Base-by-base conservation (phyloP, 352 stramenopile genomes). In the Globisporangium solare region DNA sequence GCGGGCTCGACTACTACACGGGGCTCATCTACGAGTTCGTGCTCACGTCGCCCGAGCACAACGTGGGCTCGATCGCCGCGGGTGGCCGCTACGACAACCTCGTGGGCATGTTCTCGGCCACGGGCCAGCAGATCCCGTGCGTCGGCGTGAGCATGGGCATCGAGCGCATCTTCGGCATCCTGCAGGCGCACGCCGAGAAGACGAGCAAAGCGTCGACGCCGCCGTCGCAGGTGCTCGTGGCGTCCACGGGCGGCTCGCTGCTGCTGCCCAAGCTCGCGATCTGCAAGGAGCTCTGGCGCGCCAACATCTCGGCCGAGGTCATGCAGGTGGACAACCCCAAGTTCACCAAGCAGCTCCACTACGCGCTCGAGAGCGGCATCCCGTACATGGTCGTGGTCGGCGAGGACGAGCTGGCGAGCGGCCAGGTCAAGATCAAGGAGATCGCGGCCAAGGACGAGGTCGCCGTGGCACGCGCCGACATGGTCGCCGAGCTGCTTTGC, bases 21-120 rank as follows among this genome's bases (percentile, higher is more conserved):
- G 97, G 97, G 15, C 78, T 99, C 46, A 99, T 99, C 69, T 99
- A 99, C 74, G 97, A 99, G 77, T 98, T 97, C 52, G 94, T 99
- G 31, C 87, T 98, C 24, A 94, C 85, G 58, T 88, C 72, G 24
- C 72, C 73, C 6, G 83, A 88, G 60, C 76, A 91, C 59, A 88
- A 98, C 64, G 95, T 99, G 31, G 97, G 97, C 50, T 98, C 92
- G 48, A 99, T 99, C 71, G 96, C 94, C 31, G 97, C 95, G 43
- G 97, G 97, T 40, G 97, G 97, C 3, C 86, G 97, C 52, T 99
- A 99, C 77, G 97, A 99, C 71, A 98, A 98, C 59, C 84, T 99
- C 22, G 97, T 99, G 18, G 97, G 96, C 48, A 98, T 98, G 92
- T 98, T 98, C 73, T 97, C 91, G 40, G 89, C 92, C 63, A 95